Base-by-base conservation (phyloP, 129 eudicot genomes). In the Arctium lappa region DNA sequence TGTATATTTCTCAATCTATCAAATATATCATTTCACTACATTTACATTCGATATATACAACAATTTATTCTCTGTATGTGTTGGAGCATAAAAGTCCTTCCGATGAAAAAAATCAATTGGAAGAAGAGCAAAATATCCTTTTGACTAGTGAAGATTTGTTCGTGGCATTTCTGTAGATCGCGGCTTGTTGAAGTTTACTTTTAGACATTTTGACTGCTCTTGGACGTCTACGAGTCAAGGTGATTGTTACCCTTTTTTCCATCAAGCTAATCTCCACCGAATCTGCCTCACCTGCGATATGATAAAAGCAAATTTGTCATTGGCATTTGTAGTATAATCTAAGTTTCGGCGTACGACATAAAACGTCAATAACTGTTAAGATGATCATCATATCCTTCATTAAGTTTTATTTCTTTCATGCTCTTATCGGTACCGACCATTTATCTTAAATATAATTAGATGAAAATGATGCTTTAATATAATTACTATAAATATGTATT, bases 171-270 rank as follows among this genome's bases (percentile, higher is more conserved):
- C 76, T 79, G 69, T 16, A 46, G 1, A 68, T 44, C 8, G 38
- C 22, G n/a, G 29, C 75, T 5, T 31, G 50, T 30, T n/a, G 83
- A 38, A 69, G 48, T 73, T 89, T 40, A 44, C 74, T 42, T 30
- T 34, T 11, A 2, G 84, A 71, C 44, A 66, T 72, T 86, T 82
- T 84, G 10, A 76, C 34, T 30, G 65, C 76, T 27, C 66, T 60
- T 3, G 86, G 85, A 77, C 69, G 84, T 80, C 82, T 87, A 34
- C 87, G 87, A 3, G 80, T 81, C 69, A 86, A 32, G 42, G 92
- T 90, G 13, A 92, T 39, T 1, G 92, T 88, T 13, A 94, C 94
- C 86, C 80, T 89, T 79, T 94, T 92, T 42, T 92, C 97, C 79
- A 72, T 44, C 33, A 91, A 85, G 78, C 92, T 90, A 46, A 92